Percentiles rank a stretch among this genome's conserved stretches.
Evolutionary conservation across 2,329 filamentous ascomycete species (phyloP).

Genomic region (Tolypocladium pustulatum): DNA sequence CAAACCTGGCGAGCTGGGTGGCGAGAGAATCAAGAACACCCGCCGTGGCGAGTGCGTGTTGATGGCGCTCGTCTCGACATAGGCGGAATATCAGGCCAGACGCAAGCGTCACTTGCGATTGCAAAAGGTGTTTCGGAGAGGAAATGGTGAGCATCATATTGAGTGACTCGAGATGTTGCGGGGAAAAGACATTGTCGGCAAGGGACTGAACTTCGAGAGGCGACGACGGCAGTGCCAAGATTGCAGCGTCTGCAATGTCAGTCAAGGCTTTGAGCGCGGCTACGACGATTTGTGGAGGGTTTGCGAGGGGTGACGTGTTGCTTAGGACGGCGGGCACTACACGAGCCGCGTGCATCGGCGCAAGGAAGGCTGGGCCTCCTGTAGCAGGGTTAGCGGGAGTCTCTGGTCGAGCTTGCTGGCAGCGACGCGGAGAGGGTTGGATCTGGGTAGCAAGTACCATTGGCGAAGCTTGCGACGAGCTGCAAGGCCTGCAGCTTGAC

Average conservation of each 20-base stretch:
- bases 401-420: neutral
- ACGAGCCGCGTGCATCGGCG: conserved; percentile 58
- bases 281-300: conserved; percentile 55
- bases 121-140: conserved; percentile 37
- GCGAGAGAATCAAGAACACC: conserved; percentile 74
- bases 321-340: conserved; percentile 61
- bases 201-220: conserved; percentile 39
- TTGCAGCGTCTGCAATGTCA: conserved; percentile 57
- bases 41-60: conserved; percentile 57
- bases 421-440: neutral
- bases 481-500: conserved; percentile 70
- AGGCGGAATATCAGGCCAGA: conserved; percentile 44
- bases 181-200: conserved; percentile 54
- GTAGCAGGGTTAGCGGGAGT: conserved; percentile 26
- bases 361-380: conserved; percentile 74
- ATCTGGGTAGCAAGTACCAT: conserved; percentile 45
- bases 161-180: conserved; percentile 50
- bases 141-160: conserved; percentile 53
- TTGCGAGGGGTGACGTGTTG: conserved; percentile 55
- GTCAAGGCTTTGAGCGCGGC: conserved; percentile 66
- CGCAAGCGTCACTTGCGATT: conserved; percentile 52
- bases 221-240: conserved; percentile 40
- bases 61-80: conserved; percentile 62
- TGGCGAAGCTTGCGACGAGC: conserved; percentile 74
- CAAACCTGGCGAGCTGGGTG: conserved; percentile 59